Evolutionary conservation across 1,139 yeast species (phyloP), one percentile per base, ranked within the genome.

Genomic region (Sugiyamaella sp.): DNA sequence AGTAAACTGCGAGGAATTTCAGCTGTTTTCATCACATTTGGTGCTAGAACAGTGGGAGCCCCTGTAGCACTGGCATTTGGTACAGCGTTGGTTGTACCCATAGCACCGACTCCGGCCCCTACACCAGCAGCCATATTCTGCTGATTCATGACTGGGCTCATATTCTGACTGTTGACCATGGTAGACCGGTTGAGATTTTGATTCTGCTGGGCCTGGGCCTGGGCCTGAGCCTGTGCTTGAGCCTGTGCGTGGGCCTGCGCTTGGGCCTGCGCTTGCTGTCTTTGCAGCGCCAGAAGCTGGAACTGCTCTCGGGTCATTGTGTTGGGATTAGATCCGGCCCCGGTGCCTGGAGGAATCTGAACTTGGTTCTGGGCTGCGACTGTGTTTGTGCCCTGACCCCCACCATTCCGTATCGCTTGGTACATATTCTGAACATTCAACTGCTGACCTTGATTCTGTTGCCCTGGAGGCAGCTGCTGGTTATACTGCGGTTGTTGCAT

Each of bases 1-100:
- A 90, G 72, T 41, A 90, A 69, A 4, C 84, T 82, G n/a, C 80
- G 82, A 1, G 97, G 97, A 51, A 90, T 88, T 2, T 40, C 33
- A 14, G 81, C 73, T 46, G 80, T 81, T 58, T 79, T 80, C 65
- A 80, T 70, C 53, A 78, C 78, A 8, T 68, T 60, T 27, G 66
- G 54, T 46, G 66, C 69, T 54, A 70, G 21, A n/a, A 45, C 1
- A 78, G 79, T 61, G 77, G 81, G 3, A 25, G 37, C 21, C 3
- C 9, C 35, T 2, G 43, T 16, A n/a, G n/a, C n/a, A n/a, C n/a
- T n/a, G n/a, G n/a, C n/a, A 46, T 44, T 46, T 8, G 49, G 27
- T 5, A 19, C 43, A 37, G 40, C 37, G 12, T 12, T 22, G 12
- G 25, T 16, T 4, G 46, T 25, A 4, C 35, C 49, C 35, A 35